phyloP scores from a whole-genome alignment of 768 basidiomycete species.

The Symmetrospora coprosmae region DNA sequence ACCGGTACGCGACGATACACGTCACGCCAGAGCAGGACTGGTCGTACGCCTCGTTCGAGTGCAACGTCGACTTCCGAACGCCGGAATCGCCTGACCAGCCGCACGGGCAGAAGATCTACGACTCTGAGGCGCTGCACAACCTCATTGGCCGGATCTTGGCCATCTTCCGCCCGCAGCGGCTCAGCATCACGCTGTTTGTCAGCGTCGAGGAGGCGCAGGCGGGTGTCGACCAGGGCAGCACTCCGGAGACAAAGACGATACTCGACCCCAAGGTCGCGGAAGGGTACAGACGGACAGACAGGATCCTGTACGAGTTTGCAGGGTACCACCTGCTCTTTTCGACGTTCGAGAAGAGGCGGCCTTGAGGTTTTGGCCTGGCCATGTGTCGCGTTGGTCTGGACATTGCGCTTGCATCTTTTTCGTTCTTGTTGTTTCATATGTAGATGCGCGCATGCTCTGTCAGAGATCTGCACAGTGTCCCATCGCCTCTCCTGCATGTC shows the following conservation, averaged over 20 bases:
- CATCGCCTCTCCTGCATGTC: no score
- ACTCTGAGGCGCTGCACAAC: constrained; percentile 43
- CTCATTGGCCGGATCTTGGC: constrained; percentile 74
- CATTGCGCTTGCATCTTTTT: no score
- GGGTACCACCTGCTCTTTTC: constrained; percentile 39
- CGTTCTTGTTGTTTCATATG: no score
- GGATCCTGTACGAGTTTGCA: constrained; percentile 91
- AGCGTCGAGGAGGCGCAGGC: constrained; percentile 38
- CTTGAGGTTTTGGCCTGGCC: no score
- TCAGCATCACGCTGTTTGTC: constrained; percentile 81
- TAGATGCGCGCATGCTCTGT: no score
- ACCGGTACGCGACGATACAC: constrained; percentile 96
- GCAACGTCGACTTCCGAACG: constrained; percentile 59
- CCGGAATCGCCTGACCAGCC: constrained; percentile 31
- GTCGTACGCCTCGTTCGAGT: constrained; percentile 98
- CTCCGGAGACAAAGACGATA: constrained; percentile 28
- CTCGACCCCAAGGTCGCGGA: constrained; percentile 38
- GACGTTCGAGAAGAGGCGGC: constrained; percentile 19
- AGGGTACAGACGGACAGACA: constrained; percentile 70
- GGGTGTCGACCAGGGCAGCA: constrained; percentile 36
- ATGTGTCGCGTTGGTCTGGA: no score
- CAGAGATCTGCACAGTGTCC: no score
- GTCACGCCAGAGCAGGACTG: constrained; percentile 96
- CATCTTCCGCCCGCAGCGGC: constrained; percentile 78
- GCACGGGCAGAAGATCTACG: constrained; percentile 13